Evolutionary conservation across 176 grass and related monocot genomes (phyloP).

Genomic region (Raddia guianensis): DNA sequence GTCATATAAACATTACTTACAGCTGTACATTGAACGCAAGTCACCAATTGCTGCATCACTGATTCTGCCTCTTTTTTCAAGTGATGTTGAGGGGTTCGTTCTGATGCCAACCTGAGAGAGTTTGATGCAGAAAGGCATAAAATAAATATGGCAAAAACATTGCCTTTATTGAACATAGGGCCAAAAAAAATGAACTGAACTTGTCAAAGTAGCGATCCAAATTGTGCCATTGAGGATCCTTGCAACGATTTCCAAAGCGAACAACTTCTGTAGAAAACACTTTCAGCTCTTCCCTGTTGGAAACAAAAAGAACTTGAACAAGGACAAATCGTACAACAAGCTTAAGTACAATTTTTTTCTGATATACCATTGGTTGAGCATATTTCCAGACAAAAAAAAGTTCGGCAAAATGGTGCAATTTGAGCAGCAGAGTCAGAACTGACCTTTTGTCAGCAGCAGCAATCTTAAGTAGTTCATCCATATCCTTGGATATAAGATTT

Average conservation of each 20-base stretch:
- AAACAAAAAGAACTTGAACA: conserved; percentile 46
- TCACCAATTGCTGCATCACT: conserved; percentile 83
- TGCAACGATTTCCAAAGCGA: conserved; percentile 97
- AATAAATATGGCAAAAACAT: conserved; percentile 31
- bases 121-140: conserved; percentile 16
- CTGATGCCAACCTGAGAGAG: conserved; percentile 66
- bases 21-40: conserved; percentile 86
- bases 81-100: conserved; percentile 72
- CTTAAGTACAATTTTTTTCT: conserved; percentile 18
- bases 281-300: conserved; percentile 87
- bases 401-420: conserved; percentile 34
- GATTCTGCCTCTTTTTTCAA: conserved; percentile 79
- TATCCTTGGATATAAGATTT: conserved; percentile 89
- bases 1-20: conserved; percentile 56
- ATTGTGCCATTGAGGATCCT: conserved; percentile 98
- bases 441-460: conserved; percentile 93
- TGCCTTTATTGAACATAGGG: conserved; percentile 14
- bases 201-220: conserved; percentile 96
- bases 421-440: conserved; percentile 8
- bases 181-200: conserved; percentile 54
- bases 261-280: conserved; percentile 90
- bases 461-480: conserved; percentile 90
- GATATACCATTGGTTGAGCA: conserved; percentile 10
- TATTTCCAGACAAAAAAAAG: conserved; percentile 13
- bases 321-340: conserved; percentile 25